Conservation (phyloP, 31 red algal species). For the Endocladia muricata region DNA sequence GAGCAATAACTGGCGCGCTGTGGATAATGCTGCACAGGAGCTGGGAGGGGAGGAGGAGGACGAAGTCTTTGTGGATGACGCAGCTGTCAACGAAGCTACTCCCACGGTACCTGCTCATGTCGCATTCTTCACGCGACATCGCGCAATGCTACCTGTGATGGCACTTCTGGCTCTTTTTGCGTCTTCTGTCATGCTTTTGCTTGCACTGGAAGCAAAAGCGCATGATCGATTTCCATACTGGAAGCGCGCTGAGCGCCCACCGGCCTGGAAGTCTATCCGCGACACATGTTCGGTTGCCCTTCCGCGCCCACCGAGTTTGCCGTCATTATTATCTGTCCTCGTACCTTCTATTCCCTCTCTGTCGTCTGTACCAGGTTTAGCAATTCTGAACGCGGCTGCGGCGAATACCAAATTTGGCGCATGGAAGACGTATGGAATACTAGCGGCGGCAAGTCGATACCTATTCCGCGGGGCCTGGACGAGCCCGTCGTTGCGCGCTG, state of each 20-base stretch:
- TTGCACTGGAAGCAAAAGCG: neutral
- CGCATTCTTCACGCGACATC: neutral
- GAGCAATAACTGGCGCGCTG: conserved; percentile 20
- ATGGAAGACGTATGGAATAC: too few relatives aligned
- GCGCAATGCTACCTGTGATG: neutral
- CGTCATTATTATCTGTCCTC: too few relatives aligned
- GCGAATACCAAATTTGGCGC: too few relatives aligned
- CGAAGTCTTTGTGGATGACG: neutral
- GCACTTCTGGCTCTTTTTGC: neutral
- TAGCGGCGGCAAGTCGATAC: too few relatives aligned
- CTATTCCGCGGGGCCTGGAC: neutral
- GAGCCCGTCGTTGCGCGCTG: neutral
- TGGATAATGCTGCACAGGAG: neutral
- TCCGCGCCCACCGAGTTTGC: too few relatives aligned
- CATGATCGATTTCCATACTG: neutral
- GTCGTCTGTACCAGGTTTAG: too few relatives aligned
- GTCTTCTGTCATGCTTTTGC: too few relatives aligned
- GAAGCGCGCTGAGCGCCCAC: neutral
- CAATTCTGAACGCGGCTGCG: too few relatives aligned
- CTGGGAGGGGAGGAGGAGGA: conserved; percentile 19
- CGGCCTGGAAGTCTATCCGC: too few relatives aligned
- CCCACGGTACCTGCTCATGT: neutral
- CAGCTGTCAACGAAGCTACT: neutral
- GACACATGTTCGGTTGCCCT: too few relatives aligned
- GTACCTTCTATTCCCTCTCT: too few relatives aligned